Base-by-base conservation (phyloP, 192 early-diverging fungal species). In the Diversispora eburnea region DNA sequence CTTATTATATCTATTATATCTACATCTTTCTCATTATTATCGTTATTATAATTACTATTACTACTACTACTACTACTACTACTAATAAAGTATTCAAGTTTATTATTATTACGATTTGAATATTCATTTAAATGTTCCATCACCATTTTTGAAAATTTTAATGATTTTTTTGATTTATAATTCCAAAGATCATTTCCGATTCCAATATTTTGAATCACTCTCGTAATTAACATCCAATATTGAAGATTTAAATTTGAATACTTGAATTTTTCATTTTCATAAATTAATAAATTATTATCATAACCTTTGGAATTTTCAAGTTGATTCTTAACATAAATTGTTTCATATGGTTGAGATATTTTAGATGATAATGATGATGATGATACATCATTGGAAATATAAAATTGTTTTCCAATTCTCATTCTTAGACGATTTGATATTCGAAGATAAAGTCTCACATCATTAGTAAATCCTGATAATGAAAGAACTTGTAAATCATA, bases 401-500 rank as follows among this genome's bases (percentile, higher is more conserved):
- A 77, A 65, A 88, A 88, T 52, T 86, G 84, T 46, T 86, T 85
- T 20, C 85, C 85, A 22, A 88, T 84, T 10, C 87, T 75, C 87
- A 88, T 88, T 9, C 87, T 79, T 56, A 78, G 81, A 65, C 87
- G 68, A 72, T 85, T 88, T 43, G 82, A 81, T 4, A 88, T 81
- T 39, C 87, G 75, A n/a, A 87, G 63, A 56, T 82, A 88, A 15
- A 86, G 72, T 33, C 87, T 75, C 7, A 87, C 77, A 69, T 88
- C 87, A 41, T 87, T 79, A 17, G 83, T 82, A 59, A 88, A 84
- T 6, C 84, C 82, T 49, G 87, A 83, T 71, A 88, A 57, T 10
- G 87, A 59, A 1, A 78, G 76, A 12, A 87, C 84, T 72, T 86
- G 84, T 5, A 87, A 62, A 67, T 88, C 87, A 68, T 84, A 85